phyloP scores from a whole-genome alignment of 2,329 filamentous ascomycete species.

The Dactylellina leptospora region DNA sequence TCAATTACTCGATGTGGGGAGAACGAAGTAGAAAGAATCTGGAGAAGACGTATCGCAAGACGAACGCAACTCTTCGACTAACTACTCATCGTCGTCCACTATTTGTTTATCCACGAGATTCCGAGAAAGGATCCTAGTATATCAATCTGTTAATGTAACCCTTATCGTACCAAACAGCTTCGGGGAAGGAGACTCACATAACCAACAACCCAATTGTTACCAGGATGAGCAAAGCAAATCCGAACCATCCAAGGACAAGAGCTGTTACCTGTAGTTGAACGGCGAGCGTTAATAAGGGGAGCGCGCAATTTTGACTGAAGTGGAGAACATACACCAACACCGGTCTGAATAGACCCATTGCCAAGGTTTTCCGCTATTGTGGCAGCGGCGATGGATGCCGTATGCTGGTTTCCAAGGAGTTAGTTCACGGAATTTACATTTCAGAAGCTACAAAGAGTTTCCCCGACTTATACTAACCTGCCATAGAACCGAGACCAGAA shows the following conservation, averaged over 20 bases:
- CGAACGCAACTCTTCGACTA: no score
- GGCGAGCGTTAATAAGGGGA: not conserved
- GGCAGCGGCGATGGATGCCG: slow-evolving; percentile 91
- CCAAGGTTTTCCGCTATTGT: slow-evolving; percentile 92
- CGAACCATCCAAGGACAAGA: slow-evolving; percentile 98
- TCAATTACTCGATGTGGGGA: not conserved
- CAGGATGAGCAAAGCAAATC: slow-evolving; percentile 89
- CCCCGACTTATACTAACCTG: slow-evolving; percentile 63
- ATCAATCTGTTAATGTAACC: not conserved
- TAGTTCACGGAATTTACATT: no score
- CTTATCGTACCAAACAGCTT: not conserved
- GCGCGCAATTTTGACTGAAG: not conserved
- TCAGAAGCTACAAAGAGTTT: no score
- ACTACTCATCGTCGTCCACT: slow-evolving; percentile 48
- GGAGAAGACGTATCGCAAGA: no score
- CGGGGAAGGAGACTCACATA: slow-evolving; percentile 67
- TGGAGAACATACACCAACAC: slow-evolving; percentile 74
- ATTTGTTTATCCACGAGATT: slow-evolving; percentile 51
- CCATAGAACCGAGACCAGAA: slow-evolving; percentile 81
- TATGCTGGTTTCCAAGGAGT: slow-evolving; percentile 67
- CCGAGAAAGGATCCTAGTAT: slow-evolving; percentile 44
- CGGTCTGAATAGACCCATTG: slow-evolving; percentile 85
- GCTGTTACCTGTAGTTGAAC: slow-evolving; percentile 66
- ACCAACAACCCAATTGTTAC: slow-evolving; percentile 93
- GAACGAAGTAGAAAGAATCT: not conserved